Evolutionary conservation across 768 basidiomycete species (phyloP).

Genomic region (Kockovaella imperatae): DNA sequence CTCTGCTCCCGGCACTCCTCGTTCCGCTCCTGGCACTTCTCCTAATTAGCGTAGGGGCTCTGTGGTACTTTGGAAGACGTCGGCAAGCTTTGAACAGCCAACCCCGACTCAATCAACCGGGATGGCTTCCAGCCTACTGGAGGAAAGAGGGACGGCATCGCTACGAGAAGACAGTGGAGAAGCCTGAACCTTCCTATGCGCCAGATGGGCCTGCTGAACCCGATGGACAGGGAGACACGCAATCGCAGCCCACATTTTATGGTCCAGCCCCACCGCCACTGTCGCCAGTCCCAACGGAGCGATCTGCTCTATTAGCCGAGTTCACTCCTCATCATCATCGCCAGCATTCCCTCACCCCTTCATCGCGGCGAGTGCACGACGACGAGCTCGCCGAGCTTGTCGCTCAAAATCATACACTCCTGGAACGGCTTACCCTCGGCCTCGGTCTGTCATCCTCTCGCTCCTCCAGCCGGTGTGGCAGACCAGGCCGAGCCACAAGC

Average conservation of each 20-base stretch:
- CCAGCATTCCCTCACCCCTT: not conserved
- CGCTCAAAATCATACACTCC: not conserved
- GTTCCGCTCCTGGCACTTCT: not conserved
- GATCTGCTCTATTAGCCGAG: not conserved
- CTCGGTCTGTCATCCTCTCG: not conserved
- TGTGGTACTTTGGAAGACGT: not conserved
- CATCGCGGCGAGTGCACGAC: not conserved
- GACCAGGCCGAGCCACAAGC: too few species aligned
- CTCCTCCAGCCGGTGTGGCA: too few species aligned
- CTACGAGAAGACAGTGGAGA: not conserved
- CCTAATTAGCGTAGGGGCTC: not conserved
- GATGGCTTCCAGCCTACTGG: too few species aligned
- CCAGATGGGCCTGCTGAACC: not conserved
- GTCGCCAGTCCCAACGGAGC: not conserved
- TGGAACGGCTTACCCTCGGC: not conserved
- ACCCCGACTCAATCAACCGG: too few species aligned
- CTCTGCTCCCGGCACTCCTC: not conserved
- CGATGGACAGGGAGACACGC: not conserved
- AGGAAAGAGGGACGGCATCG: too few species aligned
- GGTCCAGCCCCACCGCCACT: not conserved
- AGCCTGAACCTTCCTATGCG: not conserved
- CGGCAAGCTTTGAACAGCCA: not conserved
- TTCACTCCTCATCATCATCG: constrained; percentile 1
- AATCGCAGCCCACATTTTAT: not conserved
- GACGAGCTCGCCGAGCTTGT: not conserved